These are phyloP conservation scores for Prunus armeniaca DNA, from an alignment of 306 rosid species.

Conservation along the genomic window DNA sequence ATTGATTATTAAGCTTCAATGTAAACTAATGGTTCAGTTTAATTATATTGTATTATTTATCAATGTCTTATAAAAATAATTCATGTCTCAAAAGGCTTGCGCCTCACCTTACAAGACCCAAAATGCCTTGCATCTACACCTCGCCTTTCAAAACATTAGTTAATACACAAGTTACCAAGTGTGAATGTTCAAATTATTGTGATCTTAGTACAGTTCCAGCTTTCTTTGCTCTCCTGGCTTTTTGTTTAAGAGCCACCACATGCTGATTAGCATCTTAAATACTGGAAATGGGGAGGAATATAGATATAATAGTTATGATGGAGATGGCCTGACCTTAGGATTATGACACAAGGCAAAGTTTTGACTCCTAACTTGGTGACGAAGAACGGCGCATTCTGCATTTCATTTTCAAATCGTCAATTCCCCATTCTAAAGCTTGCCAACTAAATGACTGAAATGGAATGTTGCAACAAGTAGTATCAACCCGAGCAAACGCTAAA, in stretches of 20 bases:
- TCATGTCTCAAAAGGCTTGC: no score
- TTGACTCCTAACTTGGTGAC: slow-evolving; percentile 75
- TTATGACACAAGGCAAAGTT: slow-evolving; percentile 83
- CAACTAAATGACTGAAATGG: neutral
- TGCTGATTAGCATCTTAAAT: neutral
- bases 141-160: no score
- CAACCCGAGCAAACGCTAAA: neutral
- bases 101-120: no score
- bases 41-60: no score
- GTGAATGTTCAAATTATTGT: neutral
- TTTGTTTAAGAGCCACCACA: neutral
- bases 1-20: no score
- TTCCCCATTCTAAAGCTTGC: neutral
- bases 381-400: neutral
- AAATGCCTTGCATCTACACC: no score
- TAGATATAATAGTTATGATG: neutral
- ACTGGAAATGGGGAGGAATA: slow-evolving; percentile 9
- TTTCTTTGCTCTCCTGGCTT: neutral
- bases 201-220: neutral
- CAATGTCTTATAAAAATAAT: no score
- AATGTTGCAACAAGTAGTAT: neutral
- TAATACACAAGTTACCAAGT: no score
- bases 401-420: neutral
- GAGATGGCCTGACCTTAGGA: slow-evolving; percentile 68
- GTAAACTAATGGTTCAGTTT: no score